These are phyloP conservation scores for Begonia peltatifolia DNA, from an alignment of 306 rosid genomes.

Conservation along the genomic window DNA sequence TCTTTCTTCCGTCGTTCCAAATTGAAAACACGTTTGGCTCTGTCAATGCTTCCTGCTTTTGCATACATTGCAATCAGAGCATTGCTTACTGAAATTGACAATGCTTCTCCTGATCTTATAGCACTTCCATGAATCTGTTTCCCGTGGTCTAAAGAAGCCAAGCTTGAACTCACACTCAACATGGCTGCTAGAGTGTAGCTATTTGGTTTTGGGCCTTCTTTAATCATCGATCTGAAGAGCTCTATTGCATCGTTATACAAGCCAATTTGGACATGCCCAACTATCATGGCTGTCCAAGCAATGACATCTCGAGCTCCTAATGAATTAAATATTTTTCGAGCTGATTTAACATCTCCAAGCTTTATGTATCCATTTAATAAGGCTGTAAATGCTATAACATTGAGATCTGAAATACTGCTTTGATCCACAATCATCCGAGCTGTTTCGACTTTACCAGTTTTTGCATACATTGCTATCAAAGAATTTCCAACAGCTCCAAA, in stretches of 20 bases:
- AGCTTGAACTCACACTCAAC: conserved; percentile 53
- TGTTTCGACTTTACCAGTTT: conserved; percentile 44
- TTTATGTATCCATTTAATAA: conserved; percentile 72
- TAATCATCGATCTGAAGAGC: conserved; percentile 55
- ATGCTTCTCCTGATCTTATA: conserved; percentile 42
- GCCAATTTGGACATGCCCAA: conserved; percentile 64
- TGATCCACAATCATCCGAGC: conserved; percentile 40
- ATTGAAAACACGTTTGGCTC: conserved; percentile 50
- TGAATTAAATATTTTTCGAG: conserved; percentile 65
- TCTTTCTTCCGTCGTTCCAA: conserved; percentile 25
- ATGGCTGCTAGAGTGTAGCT: conserved; percentile 58
- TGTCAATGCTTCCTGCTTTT: conserved; percentile 57
- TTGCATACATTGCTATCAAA: conserved; percentile 69
- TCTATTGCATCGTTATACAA: conserved; percentile 45
- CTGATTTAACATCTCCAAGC: conserved; percentile 58
- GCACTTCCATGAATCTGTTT: conserved; percentile 72
- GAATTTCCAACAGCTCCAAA: conserved; percentile 46
- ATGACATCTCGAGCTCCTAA: conserved; percentile 48
- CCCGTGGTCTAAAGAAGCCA: conserved; percentile 66
- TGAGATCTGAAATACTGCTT: conserved; percentile 30
- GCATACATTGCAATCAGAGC: conserved; percentile 78
- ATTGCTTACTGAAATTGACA: conserved; percentile 64
- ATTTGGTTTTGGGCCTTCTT: conserved; percentile 66
- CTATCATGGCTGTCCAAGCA: conserved; percentile 92
- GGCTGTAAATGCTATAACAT: conserved; percentile 69